Base-by-base conservation (phyloP, 2,329 filamentous ascomycete genomes). In the Penicillium psychrosexuale region DNA sequence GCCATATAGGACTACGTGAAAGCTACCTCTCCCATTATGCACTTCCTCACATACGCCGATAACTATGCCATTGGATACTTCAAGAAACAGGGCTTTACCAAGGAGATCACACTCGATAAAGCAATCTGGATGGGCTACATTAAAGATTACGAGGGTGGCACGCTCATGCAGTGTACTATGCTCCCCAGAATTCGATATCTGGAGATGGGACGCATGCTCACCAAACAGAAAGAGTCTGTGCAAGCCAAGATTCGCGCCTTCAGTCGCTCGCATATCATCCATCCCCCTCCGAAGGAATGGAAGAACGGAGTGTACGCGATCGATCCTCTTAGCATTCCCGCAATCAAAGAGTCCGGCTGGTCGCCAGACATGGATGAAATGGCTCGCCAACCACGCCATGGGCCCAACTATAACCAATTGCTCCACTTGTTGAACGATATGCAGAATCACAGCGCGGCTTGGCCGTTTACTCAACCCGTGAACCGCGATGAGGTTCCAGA, bases 61-160 rank as follows among this genome's bases (percentile, higher is more conserved):
- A 99, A 99, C 73, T 97, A 97, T 69, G 94, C 94, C 37, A 99
- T 96, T 62, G 94, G 94, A 11, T 99, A 97, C 73, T 99, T 99
- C 76, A 96, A 97, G 74, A 99, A 99, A 72, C 94, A 99, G 72
- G 94, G 94, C 0, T 99, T 99, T 69, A 97, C 94, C 1, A 99
- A 99, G 72, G 93, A 99, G 66, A 97, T 99, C 61, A 96, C 92
- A 0, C 84, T 99, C 0, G 89, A 94, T 56, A 89, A 87, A 66
- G 86, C 87, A 2, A 87, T 91, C 3, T 99, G 94, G 94, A 97
- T 97, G 94, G 94, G 94, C 3, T 99, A 97, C 68, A 99, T 99
- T 78, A 99, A 99, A 72, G 94, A 99, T 72, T 99, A 99, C 72
- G 94, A 99, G 75, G 94, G 94, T 55, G 94, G 94, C 55, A 99